Evolutionary conservation across 805 yeast species (phyloP), one percentile per base, ranked within the genome.

Genomic region (Metschnikowia hibisci): DNA sequence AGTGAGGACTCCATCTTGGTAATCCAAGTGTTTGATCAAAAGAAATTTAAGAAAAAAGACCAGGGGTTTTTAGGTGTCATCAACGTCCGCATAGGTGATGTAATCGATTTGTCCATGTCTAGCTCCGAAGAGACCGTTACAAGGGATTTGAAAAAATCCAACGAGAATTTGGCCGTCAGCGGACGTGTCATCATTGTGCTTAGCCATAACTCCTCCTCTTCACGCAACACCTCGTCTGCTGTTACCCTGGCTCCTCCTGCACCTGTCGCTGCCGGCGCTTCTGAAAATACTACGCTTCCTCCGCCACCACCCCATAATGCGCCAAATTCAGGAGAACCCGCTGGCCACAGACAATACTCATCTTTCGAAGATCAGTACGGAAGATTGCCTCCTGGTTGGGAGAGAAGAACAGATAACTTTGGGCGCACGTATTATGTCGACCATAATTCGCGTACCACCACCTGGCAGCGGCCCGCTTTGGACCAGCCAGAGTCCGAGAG

Each of bases 371-470:
- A 93, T 67, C 98, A 91, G 64, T 80, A 82, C 56, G 99, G 99
- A 33, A 77, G 96, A 60, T 74, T 93, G 53, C 99, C 99, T 3
- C 88, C 96, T 6, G 99, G 99, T 4, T 93, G 99, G 98, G 99
- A 93, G 66, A 82, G 99, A 56, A 80, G 99, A 67, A 90, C 98
- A 1, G 99, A 93, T 64, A 88, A 89, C 64, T 87, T 89, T 58
- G 99, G 99, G 23, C 80, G 99, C 60, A 91, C 98, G 1, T 93
- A 93, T 67, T 93, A 91, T 62, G 99, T 93, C 29, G 99, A 93
- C 67, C 99, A 93, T 69, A 89, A 91, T 64, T 87, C 96, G 15
- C 82, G 97, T 67, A 87, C 96, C 7, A 93, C 99, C 7, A 91
- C 99, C n/a, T 93, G 99, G 99, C 89, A 86, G 57, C 79, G 99